Conservation (phyloP, 2,329 filamentous ascomycete species). For the Monilinia laxa region DNA sequence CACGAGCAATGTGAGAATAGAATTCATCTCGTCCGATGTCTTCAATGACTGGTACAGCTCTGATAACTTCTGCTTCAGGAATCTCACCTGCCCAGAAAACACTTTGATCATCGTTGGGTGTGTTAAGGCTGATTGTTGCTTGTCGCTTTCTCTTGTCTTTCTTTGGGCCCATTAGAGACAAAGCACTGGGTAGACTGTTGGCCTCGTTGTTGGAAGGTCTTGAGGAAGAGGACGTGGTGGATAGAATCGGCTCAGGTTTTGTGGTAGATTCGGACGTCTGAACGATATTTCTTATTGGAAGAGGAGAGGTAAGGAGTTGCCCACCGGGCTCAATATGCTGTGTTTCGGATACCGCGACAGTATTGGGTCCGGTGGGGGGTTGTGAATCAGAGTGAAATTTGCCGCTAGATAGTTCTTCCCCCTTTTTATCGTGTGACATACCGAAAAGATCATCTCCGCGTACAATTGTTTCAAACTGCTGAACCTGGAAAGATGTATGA, state of each 20-base stretch:
- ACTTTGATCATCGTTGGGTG: slow-evolving; percentile 25
- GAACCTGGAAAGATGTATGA: slow-evolving; percentile 26
- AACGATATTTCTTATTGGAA: slow-evolving; percentile 7
- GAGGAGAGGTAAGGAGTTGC: background rate
- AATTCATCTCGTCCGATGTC: slow-evolving; percentile 37
- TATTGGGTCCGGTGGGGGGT: slow-evolving; percentile 13
- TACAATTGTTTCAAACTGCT: slow-evolving; percentile 20
- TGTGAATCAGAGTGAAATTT: slow-evolving; percentile 20
- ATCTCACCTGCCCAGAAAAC: slow-evolving; percentile 39
- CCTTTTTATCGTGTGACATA: slow-evolving; percentile 34
- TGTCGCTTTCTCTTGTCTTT: slow-evolving; percentile 40
- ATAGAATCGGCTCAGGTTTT: background rate
- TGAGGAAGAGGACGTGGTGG: background rate
- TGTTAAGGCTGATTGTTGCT: slow-evolving; percentile 28
- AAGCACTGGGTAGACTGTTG: slow-evolving; percentile 13
- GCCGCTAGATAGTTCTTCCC: slow-evolving; percentile 28
- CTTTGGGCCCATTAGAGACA: slow-evolving; percentile 33
- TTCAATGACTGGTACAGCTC: slow-evolving; percentile 36
- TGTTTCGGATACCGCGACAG: slow-evolving; percentile 1
- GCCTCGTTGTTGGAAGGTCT: slow-evolving; percentile 9
- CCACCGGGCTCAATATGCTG: slow-evolving; percentile 16
- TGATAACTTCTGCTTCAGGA: slow-evolving; percentile 36
- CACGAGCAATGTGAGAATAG: slow-evolving; percentile 37
- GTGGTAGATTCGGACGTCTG: background rate
- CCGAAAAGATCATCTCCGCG: slow-evolving; percentile 13